A percentile compares a stretch with the other conserved stretches of the same genome.
Evolutionary conservation across 352 stramenopile species (phyloP).

Genomic region (Plasmopara viticola): DNA sequence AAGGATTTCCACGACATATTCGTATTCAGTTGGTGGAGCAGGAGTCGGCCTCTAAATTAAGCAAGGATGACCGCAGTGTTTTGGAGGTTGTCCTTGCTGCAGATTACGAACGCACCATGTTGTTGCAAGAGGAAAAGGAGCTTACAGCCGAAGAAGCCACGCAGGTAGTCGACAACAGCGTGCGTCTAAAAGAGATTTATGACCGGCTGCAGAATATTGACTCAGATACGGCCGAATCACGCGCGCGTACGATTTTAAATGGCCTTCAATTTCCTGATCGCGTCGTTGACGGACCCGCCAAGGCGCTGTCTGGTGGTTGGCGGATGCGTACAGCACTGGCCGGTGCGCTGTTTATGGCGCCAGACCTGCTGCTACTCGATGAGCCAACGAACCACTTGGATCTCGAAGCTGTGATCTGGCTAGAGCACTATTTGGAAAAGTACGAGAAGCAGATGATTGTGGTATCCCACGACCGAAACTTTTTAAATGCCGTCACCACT

Average conservation of each 20-base stretch:
- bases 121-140: slow-evolving; percentile 92
- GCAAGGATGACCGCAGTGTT: slow-evolving; percentile 76
- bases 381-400: slow-evolving; percentile 92
- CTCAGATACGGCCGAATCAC: slow-evolving; percentile 85
- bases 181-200: slow-evolving; percentile 76
- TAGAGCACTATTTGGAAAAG: slow-evolving; percentile 88
- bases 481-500: slow-evolving; percentile 95
- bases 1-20: slow-evolving; percentile 94
- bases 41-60: slow-evolving; percentile 87
- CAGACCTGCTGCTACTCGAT: slow-evolving; percentile 93
- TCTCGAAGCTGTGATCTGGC: slow-evolving; percentile 88
- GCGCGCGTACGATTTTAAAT: slow-evolving; percentile 87
- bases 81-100: slow-evolving; percentile 92
- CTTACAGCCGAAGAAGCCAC: slow-evolving; percentile 40
- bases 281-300: slow-evolving; percentile 88
- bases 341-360: slow-evolving; percentile 92
- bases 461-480: slow-evolving; percentile 94
- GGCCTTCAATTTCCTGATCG: slow-evolving; percentile 92
- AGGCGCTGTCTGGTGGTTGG: slow-evolving; percentile 91
- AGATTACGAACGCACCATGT: slow-evolving; percentile 90
- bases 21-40: slow-evolving; percentile 95
- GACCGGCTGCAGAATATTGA: slow-evolving; percentile 87
- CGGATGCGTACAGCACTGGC: slow-evolving; percentile 92
- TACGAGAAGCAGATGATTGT: slow-evolving; percentile 93
- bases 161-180: slow-evolving; percentile 37